Evolutionary conservation across 164 flowering plant genomes (phyloP).

Genomic region (Magnolia officinalis): DNA sequence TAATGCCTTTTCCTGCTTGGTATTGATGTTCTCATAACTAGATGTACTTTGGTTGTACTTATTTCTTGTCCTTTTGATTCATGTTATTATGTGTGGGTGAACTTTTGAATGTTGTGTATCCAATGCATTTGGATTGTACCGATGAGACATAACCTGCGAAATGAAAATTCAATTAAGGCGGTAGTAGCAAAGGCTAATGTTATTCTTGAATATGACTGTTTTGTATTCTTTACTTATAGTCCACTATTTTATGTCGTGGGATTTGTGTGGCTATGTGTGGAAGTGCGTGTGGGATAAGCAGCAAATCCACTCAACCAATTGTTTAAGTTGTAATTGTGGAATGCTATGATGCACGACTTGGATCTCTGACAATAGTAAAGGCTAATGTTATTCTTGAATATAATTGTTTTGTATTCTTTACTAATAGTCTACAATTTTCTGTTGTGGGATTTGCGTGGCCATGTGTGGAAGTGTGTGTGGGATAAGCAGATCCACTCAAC

Average conservation of each 20-base stretch:
- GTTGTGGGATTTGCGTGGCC: constrained; percentile 5
- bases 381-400: no score
- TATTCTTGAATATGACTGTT: constrained; percentile 92
- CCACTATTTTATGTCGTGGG: neutral
- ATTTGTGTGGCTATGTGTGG: constrained; percentile 1
- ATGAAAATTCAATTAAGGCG: constrained; percentile 86
- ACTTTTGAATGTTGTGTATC: neutral
- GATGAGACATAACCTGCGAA: constrained; percentile 90
- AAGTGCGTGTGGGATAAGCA: no score
- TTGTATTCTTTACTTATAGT: constrained; percentile 7
- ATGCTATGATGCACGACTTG: no score
- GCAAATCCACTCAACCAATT: no score
- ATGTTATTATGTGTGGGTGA: neutral
- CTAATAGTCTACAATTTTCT: neutral
- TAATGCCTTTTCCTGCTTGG: neutral
- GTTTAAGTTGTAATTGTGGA: no score
- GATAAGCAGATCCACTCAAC: no score
- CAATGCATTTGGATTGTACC: constrained; percentile 68
- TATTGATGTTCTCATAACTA: no score
- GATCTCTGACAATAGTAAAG: constrained; percentile 45
- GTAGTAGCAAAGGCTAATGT: constrained; percentile 98
- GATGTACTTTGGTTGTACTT: no score
- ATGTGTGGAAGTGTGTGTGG: neutral
- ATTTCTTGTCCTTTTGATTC: neutral
- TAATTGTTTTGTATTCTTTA: no score